phyloP scores from a whole-genome alignment of 768 basidiomycete species.

The Coprinopsis sp. region DNA sequence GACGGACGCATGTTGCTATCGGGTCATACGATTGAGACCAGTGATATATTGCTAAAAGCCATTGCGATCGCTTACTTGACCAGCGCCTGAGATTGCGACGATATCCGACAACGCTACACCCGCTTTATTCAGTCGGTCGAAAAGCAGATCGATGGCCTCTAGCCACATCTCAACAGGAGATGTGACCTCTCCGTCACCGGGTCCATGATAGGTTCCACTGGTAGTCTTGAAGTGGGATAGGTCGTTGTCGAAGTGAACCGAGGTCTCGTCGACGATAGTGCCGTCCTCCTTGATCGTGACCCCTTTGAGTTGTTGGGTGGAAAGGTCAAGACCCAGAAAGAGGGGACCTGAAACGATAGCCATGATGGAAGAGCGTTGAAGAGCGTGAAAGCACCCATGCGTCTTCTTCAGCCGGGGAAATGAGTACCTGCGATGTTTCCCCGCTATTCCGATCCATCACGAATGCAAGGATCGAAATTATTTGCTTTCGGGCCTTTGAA shows the following conservation, averaged over 20 bases:
- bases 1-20: conserved; percentile 82
- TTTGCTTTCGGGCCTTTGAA: too few relatives aligned
- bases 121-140: conserved; percentile 54
- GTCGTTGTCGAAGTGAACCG: conserved; percentile 79
- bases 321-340: conserved; percentile 83
- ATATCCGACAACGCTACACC: conserved; percentile 57
- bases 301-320: conserved; percentile 82
- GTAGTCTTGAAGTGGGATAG: conserved; percentile 62
- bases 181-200: conserved; percentile 67
- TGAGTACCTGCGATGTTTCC: conserved; percentile 7
- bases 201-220: conserved; percentile 62
- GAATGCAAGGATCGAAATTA: too few relatives aligned
- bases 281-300: conserved; percentile 57
- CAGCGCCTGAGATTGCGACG: conserved; percentile 69
- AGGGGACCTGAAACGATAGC: conserved; percentile 18
- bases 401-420: too few relatives aligned
- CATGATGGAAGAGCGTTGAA: conserved; percentile 1
- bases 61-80: conserved; percentile 47
- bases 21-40: neutral
- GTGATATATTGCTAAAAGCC: neutral
- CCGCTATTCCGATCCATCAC: conserved; percentile 4
- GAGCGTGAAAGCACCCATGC: too few relatives aligned
- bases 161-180: conserved; percentile 82
- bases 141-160: conserved; percentile 77
- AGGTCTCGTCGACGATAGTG: conserved; percentile 58